Conservation (phyloP, 2,329 filamentous ascomycete genomes). For the Chalaropsis ovoidea region DNA sequence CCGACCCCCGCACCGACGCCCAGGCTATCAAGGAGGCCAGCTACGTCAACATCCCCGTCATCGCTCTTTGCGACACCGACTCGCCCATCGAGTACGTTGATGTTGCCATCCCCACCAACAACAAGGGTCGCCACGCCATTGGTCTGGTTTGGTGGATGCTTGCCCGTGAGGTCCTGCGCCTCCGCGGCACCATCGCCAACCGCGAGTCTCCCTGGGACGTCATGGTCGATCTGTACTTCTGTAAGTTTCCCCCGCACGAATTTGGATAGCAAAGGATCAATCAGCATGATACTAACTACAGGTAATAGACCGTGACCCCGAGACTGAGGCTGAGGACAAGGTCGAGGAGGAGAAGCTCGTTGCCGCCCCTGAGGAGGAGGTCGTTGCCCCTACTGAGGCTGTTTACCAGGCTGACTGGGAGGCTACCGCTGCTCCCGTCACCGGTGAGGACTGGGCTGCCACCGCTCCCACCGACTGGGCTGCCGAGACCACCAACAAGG, state of each 20-base stretch:
- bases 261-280: background rate
- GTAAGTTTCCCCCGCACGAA: constrained; percentile 39
- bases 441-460: constrained; percentile 55
- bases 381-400: constrained; percentile 60
- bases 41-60: constrained; percentile 99
- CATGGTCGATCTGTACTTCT: constrained; percentile 99
- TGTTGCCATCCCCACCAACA: constrained; percentile 99
- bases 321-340: constrained; percentile 99
- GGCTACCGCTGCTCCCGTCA: constrained; percentile 54
- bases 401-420: constrained; percentile 83
- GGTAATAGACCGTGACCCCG: constrained; percentile 76
- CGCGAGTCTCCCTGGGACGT: constrained; percentile 97
- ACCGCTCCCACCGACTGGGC: constrained; percentile 63
- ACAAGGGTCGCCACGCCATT: constrained; percentile 99
- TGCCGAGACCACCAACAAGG: constrained; percentile 46
- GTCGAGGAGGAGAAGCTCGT: constrained; percentile 78
- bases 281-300: constrained; percentile 27
- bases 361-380: constrained; percentile 67
- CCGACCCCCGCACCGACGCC: constrained; percentile 97
- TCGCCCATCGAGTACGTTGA: constrained; percentile 99
- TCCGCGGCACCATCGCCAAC: constrained; percentile 90
- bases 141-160: constrained; percentile 99
- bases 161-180: constrained; percentile 97
- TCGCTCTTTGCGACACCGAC: constrained; percentile 97
- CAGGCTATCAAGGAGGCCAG: constrained; percentile 99